Evolutionary conservation across 768 basidiomycete species (phyloP).

Genomic region (Tulasnella sp.): DNA sequence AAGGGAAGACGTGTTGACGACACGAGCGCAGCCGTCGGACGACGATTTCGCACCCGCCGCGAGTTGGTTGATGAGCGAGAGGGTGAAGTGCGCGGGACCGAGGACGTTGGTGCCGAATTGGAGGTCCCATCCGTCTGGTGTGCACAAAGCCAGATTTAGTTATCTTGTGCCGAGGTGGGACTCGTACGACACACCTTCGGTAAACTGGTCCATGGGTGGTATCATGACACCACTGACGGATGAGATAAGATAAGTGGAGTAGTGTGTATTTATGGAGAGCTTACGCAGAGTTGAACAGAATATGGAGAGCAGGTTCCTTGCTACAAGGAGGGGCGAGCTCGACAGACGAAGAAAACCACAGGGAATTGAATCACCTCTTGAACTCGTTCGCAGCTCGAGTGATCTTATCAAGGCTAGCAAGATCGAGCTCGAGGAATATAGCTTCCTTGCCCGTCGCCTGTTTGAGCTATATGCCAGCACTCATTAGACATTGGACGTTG

Average conservation of each 20-base stretch:
- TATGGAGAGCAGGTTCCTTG: conserved; percentile 18
- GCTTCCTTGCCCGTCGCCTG: conserved; percentile 14
- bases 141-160: not conserved
- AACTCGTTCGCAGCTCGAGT: conserved; percentile 17
- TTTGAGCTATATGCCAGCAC: not conserved
- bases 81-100: conserved; percentile 14
- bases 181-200: conserved; percentile 1
- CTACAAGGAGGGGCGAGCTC: not conserved
- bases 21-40: conserved; percentile 14
- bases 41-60: conserved; percentile 8
- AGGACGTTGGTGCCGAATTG: conserved; percentile 16
- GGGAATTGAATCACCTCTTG: conserved; percentile 2
- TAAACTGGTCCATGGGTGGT: conserved; percentile 16
- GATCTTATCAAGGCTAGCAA: conserved; percentile 13
- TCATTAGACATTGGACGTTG: not conserved
- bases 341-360: not conserved
- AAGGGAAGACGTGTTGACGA: conserved; percentile 10
- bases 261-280: not conserved
- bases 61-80: conserved; percentile 5
- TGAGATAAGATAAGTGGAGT: not conserved
- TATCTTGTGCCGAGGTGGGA: not conserved
- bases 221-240: conserved; percentile 19
- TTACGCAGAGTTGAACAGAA: conserved; percentile 20
- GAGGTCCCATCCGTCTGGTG: conserved; percentile 6
- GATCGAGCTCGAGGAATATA: conserved; percentile 18